phyloP scores from a whole-genome alignment of 2,329 filamentous ascomycete species.

The Scedosporium dehoogii region DNA sequence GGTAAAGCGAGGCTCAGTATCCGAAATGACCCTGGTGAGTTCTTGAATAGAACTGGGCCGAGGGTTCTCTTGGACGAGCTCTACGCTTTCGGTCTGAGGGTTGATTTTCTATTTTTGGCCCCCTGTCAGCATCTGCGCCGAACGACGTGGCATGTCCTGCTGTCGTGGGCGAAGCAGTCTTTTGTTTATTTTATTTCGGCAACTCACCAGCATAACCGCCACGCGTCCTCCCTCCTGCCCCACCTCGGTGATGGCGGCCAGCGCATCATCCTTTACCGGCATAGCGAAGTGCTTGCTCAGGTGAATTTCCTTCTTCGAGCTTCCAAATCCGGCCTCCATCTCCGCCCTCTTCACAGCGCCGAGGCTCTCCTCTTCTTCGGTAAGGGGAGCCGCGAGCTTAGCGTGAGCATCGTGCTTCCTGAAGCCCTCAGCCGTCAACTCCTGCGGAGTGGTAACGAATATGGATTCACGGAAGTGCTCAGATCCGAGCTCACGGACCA shows the following conservation, averaged over 20 bases:
- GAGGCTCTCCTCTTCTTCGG: slow-evolving; percentile 64
- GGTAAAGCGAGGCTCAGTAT: slow-evolving; percentile 63
- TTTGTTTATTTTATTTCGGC: background rate
- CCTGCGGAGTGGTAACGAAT: slow-evolving; percentile 59
- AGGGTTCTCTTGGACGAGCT: slow-evolving; percentile 47
- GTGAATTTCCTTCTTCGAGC: slow-evolving; percentile 47
- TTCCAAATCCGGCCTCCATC: slow-evolving; percentile 62
- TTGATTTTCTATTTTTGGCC: slow-evolving; percentile 54
- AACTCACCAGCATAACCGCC: slow-evolving; percentile 56
- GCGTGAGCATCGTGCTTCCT: slow-evolving; percentile 61
- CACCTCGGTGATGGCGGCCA: slow-evolving; percentile 53
- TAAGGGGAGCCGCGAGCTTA: slow-evolving; percentile 57
- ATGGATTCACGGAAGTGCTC: slow-evolving; percentile 71
- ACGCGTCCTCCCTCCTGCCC: slow-evolving; percentile 37
- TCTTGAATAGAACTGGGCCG: slow-evolving; percentile 45
- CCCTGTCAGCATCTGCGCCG: background rate
- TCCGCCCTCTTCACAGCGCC: slow-evolving; percentile 67
- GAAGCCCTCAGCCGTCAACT: slow-evolving; percentile 62
- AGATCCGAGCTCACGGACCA: slow-evolving; percentile 65
- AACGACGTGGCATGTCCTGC: background rate
- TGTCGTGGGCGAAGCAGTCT: background rate
- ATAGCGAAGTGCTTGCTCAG: slow-evolving; percentile 47
- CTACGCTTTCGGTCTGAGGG: slow-evolving; percentile 56
- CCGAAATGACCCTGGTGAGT: slow-evolving; percentile 51
- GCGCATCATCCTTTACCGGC: slow-evolving; percentile 52